A percentile compares a stretch with the other conserved stretches of the same genome.
These are phyloP conservation scores for Ceratorhiza oryzae-sativae DNA, from an alignment of 1,284 basidiomycete species.

Conservation along the genomic window DNA sequence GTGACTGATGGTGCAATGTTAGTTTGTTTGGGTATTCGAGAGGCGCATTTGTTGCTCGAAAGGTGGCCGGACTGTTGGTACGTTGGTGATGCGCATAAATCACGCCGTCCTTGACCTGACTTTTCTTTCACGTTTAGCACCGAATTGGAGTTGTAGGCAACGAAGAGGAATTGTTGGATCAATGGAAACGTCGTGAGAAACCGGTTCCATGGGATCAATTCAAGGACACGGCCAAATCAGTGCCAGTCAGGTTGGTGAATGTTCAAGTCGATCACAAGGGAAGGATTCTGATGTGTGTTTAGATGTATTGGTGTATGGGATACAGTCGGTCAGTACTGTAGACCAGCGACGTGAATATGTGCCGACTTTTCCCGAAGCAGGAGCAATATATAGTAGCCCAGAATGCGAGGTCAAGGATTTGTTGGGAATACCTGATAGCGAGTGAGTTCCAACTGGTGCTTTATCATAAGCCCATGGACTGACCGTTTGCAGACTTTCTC, in stretches of 20 bases:
- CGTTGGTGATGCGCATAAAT: not conserved
- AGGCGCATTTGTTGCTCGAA: conserved; percentile 41
- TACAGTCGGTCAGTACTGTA: conserved; percentile 21
- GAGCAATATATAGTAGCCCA: conserved; percentile 23
- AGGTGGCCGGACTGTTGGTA: conserved; percentile 39
- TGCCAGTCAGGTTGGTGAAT: conserved; percentile 14
- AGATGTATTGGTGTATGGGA: conserved; percentile 36
- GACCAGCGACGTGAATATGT: not conserved
- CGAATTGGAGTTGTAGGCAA: conserved; percentile 31
- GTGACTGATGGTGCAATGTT: not conserved
- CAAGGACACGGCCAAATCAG: not conserved
- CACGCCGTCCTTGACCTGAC: not conserved
- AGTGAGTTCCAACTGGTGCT: not conserved
- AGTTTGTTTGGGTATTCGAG: conserved; percentile 35
- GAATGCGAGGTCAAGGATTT: conserved; percentile 17
- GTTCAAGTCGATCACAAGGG: not conserved
- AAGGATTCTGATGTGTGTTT: not conserved
- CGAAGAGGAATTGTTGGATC: conserved; percentile 17
- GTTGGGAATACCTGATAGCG: conserved; percentile 27
- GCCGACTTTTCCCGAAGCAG: not conserved
- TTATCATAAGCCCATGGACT: not conserved
- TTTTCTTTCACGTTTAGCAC: conserved; percentile 1
- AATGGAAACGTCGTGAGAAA: conserved; percentile 33
- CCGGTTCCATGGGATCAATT: conserved; percentile 33
- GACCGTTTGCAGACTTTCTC: conserved; percentile 23